phyloP scores from a whole-genome alignment of 1,284 basidiomycete genomes.

The Blastosporella zonata region DNA sequence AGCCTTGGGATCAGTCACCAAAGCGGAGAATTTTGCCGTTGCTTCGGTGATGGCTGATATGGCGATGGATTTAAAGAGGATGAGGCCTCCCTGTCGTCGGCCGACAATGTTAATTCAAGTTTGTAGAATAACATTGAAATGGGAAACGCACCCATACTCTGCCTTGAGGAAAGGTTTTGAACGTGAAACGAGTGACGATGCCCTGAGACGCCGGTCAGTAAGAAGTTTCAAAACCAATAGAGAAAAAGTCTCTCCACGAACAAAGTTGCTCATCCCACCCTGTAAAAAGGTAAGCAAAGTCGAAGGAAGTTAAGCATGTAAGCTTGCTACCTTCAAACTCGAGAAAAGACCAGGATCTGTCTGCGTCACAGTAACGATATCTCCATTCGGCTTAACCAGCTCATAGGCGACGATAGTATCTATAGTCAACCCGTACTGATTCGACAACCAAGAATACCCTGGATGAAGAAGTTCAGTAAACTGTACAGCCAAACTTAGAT shows the following conservation, averaged over 20 bases:
- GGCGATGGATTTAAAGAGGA: constrained; percentile 38
- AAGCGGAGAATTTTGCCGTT: constrained; percentile 43
- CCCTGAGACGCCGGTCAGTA: constrained; percentile 44
- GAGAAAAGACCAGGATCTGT: constrained; percentile 42
- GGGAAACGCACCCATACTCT: constrained; percentile 52
- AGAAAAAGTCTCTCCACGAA: constrained; percentile 16
- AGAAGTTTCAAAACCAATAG: neutral
- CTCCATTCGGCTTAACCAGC: constrained; percentile 46
- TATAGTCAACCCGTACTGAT: constrained; percentile 47
- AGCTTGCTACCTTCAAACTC: constrained; percentile 36
- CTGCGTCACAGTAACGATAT: constrained; percentile 28
- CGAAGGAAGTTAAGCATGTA: neutral
- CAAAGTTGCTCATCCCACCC: constrained; percentile 62
- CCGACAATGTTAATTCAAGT: constrained; percentile 4
- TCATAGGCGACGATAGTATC: constrained; percentile 47
- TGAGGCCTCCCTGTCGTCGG: constrained; percentile 47
- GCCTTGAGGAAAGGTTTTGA: constrained; percentile 38
- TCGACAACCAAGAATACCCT: constrained; percentile 55
- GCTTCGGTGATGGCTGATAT: constrained; percentile 42
- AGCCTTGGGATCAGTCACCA: constrained; percentile 57
- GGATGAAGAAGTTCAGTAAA: neutral
- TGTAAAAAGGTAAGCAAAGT: constrained; percentile 17
- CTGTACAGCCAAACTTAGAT: neutral
- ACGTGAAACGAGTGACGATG: constrained; percentile 55
- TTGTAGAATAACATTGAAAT: constrained; percentile 36